Evolutionary conservation across 2,329 filamentous ascomycete species (phyloP).

Genomic region (Chaetomiaceae sp.): DNA sequence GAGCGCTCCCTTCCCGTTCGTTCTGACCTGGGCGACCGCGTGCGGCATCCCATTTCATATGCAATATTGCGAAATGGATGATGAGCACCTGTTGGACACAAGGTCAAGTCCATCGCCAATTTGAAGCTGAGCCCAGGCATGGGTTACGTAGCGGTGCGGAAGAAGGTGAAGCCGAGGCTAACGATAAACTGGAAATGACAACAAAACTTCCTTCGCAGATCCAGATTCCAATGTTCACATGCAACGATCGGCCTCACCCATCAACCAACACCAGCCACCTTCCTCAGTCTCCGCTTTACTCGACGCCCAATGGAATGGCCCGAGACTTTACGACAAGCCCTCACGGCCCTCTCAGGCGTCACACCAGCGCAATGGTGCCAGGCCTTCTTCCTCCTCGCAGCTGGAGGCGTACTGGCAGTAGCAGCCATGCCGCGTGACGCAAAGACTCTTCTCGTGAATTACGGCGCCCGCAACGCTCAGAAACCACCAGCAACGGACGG

Average conservation of each 20-base stretch:
- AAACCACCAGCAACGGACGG: background rate
- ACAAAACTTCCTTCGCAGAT: too few species aligned
- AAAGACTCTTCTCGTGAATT: constrained; percentile 44
- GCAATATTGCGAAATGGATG: background rate
- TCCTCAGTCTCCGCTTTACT: background rate
- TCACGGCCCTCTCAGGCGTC: constrained; percentile 2
- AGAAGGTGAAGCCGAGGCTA: constrained; percentile 15
- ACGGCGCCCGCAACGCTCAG: constrained; percentile 43
- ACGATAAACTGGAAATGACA: background rate
- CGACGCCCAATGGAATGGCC: constrained; percentile 7
- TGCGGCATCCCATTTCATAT: background rate
- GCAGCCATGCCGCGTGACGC: constrained; percentile 42
- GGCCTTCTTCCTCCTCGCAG: constrained; percentile 43
- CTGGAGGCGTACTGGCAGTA: constrained; percentile 39
- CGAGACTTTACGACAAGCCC: background rate
- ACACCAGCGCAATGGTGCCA: constrained; percentile 39
- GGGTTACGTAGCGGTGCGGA: too few species aligned
- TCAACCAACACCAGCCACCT: background rate
- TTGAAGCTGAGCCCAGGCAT: too few species aligned
- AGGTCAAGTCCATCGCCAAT: background rate
- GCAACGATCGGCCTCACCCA: background rate
- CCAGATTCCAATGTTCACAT: too few species aligned
- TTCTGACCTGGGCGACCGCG: too few species aligned
- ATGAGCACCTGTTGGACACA: too few species aligned
- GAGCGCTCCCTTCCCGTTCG: too few species aligned